phyloP scores from a whole-genome alignment of 2,329 filamentous ascomycete species.

The Nemania abortiva region DNA sequence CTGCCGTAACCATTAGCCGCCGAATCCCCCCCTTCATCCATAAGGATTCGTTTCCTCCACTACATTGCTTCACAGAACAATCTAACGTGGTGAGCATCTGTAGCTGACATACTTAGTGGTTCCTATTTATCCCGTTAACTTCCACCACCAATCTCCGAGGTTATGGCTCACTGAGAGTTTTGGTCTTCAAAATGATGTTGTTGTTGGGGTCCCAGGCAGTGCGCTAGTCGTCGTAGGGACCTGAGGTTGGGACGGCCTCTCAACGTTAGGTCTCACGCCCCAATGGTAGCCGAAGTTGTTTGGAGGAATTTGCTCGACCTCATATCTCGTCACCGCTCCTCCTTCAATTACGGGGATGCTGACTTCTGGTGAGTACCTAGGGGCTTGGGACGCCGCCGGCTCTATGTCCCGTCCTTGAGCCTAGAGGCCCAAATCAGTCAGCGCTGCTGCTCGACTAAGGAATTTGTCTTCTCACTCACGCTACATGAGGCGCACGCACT shows the following conservation, averaged over 20 bases:
- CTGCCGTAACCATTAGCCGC: not conserved
- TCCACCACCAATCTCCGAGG: slow-evolving; percentile 11
- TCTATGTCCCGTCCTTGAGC: slow-evolving; percentile 63
- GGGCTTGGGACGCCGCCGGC: slow-evolving; percentile 45
- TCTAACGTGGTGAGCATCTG: too few species aligned
- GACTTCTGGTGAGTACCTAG: slow-evolving; percentile 56
- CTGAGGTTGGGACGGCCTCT: slow-evolving; percentile 43
- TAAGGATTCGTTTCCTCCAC: not conserved
- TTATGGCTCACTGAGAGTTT: not conserved
- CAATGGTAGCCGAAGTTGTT: slow-evolving; percentile 56
- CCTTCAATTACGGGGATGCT: slow-evolving; percentile 60
- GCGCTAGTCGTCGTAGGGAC: slow-evolving; percentile 46
- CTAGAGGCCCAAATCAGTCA: slow-evolving; percentile 49
- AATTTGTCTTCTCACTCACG: slow-evolving; percentile 53
- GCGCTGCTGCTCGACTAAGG: slow-evolving; percentile 21
- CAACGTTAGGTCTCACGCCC: slow-evolving; percentile 54
- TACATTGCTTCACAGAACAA: too few species aligned
- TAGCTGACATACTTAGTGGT: slow-evolving; percentile 1
- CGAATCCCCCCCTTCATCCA: not conserved
- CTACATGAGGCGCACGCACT: slow-evolving; percentile 63
- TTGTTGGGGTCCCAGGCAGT: slow-evolving; percentile 43
- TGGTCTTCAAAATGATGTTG: slow-evolving; percentile 39
- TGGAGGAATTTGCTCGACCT: slow-evolving; percentile 57
- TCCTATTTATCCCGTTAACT: slow-evolving; percentile 11
- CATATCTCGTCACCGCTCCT: slow-evolving; percentile 60